phyloP scores from a whole-genome alignment of 768 basidiomycete genomes.

The Omphalotus guepiniiformis region DNA sequence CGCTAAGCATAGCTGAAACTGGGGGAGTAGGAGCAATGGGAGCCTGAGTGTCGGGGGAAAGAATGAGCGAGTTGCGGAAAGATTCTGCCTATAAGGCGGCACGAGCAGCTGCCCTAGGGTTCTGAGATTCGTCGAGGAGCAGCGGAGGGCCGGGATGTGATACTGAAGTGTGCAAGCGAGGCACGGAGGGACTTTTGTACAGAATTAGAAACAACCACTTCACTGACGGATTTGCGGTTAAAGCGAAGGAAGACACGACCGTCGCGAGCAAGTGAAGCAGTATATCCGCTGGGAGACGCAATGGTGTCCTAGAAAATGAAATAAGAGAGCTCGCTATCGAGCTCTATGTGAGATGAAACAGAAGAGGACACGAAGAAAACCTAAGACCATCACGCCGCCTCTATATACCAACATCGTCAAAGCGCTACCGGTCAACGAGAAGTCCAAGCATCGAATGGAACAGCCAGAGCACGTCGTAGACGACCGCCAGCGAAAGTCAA shows the following conservation, averaged over 20 bases:
- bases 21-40: no score
- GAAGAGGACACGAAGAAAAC: constrained; percentile 7
- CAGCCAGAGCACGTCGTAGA: no score
- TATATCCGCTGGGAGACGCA: background rate
- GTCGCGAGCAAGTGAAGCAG: background rate
- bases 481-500: no score
- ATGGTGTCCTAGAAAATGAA: constrained; percentile 10
- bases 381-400: no score
- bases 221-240: background rate
- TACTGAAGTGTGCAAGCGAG: background rate
- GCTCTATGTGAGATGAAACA: constrained; percentile 6
- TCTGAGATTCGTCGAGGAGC: background rate
- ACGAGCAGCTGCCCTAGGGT: background rate
- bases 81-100: background rate
- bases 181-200: background rate
- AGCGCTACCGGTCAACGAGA: no score
- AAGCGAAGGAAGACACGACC: background rate
- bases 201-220: background rate
- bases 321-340: constrained; percentile 2
- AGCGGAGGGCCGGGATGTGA: background rate
- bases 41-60: background rate
- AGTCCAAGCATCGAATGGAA: no score
- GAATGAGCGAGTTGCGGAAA: background rate
- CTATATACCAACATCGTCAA: no score
- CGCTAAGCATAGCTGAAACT: background rate